Evolutionary conservation across 768 basidiomycete species (phyloP), one percentile per base, ranked within the genome.

Genomic region (Suillus weaverae): DNA sequence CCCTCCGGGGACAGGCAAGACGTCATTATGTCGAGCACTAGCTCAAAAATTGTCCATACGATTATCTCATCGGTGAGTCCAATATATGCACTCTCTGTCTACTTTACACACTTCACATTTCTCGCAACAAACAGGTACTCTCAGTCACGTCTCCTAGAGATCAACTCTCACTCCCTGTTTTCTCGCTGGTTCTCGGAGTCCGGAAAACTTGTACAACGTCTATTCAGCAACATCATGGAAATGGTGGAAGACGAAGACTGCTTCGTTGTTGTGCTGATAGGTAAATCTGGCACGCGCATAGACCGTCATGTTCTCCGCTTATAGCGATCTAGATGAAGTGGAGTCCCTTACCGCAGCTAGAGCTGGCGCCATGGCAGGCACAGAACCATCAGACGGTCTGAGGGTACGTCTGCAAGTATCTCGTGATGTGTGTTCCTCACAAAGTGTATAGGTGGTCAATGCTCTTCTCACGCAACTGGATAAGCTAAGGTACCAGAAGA

Each of bases 131-230:
- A 56, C 70, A 97, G 95, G 33, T 99, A 97, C 74, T 81, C 90
- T 0, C 85, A 92, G 76, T 86, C 94, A 41, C 91, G 94, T 54
- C 81, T 99, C 13, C 85, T 99, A 53, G 97, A 99, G 76, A 97
- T 99, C 72, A 99, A 99, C 74, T 96, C 97, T 0, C 97, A 99
- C 78, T 98, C 96, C 2, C 84, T 99, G 18, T 99, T 99, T 75
- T 96, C 94, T 18, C 92, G 95, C 70, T 99, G 97, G 97, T 99
- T 99, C 78, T 98, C 96, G 0, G 97, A 99, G 74, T 97, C 95
- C 0, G 97, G 97, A 18, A 99, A 99, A 76, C 87, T 99, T 35
- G 97, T 99, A 2, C 97, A 99, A 72, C 86, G 91, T 55, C 81
- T 99, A 20, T 99, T 99, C 74, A 86, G 83, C 44, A 91, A 85